Conservation (phyloP, 2,329 filamentous ascomycete species). For the Neonectria sp. region DNA sequence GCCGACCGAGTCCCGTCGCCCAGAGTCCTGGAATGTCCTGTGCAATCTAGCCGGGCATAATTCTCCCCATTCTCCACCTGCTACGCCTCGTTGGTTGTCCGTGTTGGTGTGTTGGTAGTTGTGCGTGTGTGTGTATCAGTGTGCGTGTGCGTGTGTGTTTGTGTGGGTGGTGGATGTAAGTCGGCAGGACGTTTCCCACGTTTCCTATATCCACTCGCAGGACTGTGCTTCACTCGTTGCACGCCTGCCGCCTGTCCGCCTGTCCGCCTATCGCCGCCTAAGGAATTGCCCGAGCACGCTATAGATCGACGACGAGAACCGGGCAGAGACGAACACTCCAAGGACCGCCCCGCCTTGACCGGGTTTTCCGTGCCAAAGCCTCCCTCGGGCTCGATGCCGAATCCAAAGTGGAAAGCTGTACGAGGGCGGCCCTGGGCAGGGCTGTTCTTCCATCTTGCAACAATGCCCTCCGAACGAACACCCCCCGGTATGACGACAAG, state of each 20-base stretch:
- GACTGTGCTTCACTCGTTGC: background rate
- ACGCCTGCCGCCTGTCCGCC: constrained; percentile 3
- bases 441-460: constrained; percentile 11
- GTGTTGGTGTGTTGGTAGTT: background rate
- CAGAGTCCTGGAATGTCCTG: background rate
- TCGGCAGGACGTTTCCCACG: constrained; percentile 5
- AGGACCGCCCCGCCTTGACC: background rate
- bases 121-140: background rate
- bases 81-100: constrained; percentile 5
- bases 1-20: background rate
- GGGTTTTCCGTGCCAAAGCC: background rate
- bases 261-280: background rate
- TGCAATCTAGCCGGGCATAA: background rate
- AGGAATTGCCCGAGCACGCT: constrained; percentile 1
- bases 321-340: background rate
- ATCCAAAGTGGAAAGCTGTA: constrained; percentile 28
- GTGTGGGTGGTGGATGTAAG: constrained; percentile 4
- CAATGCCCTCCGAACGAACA: constrained; percentile 14
- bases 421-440: constrained; percentile 17
- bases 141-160: background rate
- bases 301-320: background rate
- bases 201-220: background rate
- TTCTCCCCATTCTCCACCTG: background rate
- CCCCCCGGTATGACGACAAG: constrained; percentile 20
- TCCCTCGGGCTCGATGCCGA: constrained; percentile 3